A percentile compares a stretch with the other conserved stretches of the same genome.
Evolutionary conservation across 2,329 filamentous ascomycete species (phyloP).

Genomic region (Exophiala aquamarina): DNA sequence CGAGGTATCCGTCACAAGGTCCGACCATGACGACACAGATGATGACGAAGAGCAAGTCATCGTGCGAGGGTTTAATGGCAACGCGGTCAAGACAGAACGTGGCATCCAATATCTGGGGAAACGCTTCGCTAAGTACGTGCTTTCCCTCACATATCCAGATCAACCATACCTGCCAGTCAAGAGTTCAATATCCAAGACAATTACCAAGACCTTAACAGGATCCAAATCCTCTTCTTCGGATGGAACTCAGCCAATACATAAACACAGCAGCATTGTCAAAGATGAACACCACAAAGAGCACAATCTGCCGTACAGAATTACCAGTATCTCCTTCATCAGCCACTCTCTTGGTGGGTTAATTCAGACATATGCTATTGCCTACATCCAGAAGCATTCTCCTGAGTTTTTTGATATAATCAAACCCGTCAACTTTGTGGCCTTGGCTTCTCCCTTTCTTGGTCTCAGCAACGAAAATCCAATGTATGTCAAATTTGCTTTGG

Average conservation of each 20-base stretch:
- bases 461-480: conserved; percentile 96
- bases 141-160: conserved; percentile 89
- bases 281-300: conserved; percentile 42
- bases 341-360: conserved; percentile 90
- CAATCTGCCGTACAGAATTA: conserved; percentile 63
- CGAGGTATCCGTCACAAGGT: conserved; percentile 21
- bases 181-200: conserved; percentile 50
- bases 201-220: conserved; percentile 49
- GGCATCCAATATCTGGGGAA: conserved; percentile 98
- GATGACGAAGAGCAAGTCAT: conserved; percentile 53
- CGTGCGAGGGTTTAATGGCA: conserved; percentile 57
- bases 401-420: conserved; percentile 77
- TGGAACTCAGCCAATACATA: conserved; percentile 48
- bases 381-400: conserved; percentile 78
- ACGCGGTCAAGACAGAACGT: conserved; percentile 74
- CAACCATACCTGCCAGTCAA: conserved; percentile 78
- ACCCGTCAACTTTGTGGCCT: conserved; percentile 92
- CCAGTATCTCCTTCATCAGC: conserved; percentile 80
- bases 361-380: conserved; percentile 80
- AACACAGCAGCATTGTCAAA: conserved; percentile 60
- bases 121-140: conserved; percentile 83
- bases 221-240: conserved; percentile 31
- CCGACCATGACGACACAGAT: conserved; percentile 44
- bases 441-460: conserved; percentile 80
- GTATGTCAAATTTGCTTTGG: conserved; percentile 94